Evolutionary conservation across 371 early-diverging fungal species (phyloP).

Genomic region (Apophysomyces ossiformis): DNA sequence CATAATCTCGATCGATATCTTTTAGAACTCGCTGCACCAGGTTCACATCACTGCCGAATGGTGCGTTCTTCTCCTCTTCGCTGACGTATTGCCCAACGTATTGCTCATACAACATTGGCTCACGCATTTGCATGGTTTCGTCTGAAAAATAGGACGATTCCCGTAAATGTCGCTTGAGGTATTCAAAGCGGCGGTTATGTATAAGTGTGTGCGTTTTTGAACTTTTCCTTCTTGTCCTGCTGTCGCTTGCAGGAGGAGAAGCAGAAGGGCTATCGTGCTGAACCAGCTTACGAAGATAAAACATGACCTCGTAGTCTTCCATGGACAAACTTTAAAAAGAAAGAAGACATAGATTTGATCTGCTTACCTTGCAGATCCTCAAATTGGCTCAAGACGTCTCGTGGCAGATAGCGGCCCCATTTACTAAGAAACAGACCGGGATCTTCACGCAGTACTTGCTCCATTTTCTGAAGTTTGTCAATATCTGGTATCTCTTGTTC

Average conservation of each 20-base stretch:
- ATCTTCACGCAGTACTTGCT: conserved; percentile 31
- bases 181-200: conserved; percentile 51
- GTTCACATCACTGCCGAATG: conserved; percentile 42
- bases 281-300: conserved; percentile 35
- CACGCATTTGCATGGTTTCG: conserved; percentile 49
- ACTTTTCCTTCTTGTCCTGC: conserved; percentile 15
- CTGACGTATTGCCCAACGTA: conserved; percentile 53
- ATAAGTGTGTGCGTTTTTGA: conserved; percentile 25
- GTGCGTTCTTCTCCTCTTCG: conserved; percentile 30
- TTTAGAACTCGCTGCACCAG: conserved; percentile 49
- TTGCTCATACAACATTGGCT: conserved; percentile 51
- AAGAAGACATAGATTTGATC: no score
- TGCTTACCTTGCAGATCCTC: conserved; percentile 28
- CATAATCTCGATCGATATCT: conserved; percentile 46
- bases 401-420: conserved; percentile 51
- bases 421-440: conserved; percentile 52
- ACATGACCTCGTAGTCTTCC: conserved; percentile 49
- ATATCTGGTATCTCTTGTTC: conserved; percentile 35
- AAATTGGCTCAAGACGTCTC: conserved; percentile 35
- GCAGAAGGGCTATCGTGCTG: conserved; percentile 16
- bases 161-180: conserved; percentile 38
- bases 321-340: no score
- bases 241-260: conserved; percentile 1
- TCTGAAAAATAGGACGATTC: conserved; percentile 49
- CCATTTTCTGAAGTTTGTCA: conserved; percentile 41